Conservation (phyloP, 345 rosid genomes). For the Citrus maxima region DNA sequence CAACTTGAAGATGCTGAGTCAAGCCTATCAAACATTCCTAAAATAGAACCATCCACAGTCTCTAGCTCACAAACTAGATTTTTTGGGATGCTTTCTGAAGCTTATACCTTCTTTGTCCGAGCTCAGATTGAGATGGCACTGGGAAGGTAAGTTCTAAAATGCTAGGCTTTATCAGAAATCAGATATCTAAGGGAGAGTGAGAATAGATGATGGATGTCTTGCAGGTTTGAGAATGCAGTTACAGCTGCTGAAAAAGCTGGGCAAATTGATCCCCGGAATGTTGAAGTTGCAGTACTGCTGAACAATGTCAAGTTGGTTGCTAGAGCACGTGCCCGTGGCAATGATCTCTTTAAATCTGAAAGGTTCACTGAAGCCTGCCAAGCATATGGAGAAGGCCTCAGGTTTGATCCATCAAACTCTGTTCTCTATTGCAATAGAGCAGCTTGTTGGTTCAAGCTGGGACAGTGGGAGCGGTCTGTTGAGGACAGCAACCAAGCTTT, state of each 20-base stretch:
- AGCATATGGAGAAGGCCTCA: conserved; percentile 91
- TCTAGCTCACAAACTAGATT: conserved; percentile 46
- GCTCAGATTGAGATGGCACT: conserved; percentile 87
- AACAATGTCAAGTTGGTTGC: conserved; percentile 63
- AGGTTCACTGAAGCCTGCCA: conserved; percentile 92
- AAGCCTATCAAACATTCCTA: conserved; percentile 43
- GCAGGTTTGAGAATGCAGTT: conserved; percentile 96
- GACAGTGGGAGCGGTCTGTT: conserved; percentile 75
- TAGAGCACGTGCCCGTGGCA: conserved; percentile 80
- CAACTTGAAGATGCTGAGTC: conserved; percentile 78
- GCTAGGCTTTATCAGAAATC: conserved; percentile 5
- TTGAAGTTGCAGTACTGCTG: conserved; percentile 57
- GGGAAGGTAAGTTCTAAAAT: conserved; percentile 77
- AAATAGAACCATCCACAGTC: conserved; percentile 33
- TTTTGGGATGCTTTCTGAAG: conserved; percentile 82
- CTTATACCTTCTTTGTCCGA: conserved; percentile 61
- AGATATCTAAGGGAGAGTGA: conserved; percentile 22
- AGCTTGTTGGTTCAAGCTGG: conserved; percentile 89
- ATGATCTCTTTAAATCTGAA: conserved; percentile 91
- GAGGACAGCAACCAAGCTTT: conserved; percentile 83
- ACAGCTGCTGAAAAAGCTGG: conserved; percentile 76
- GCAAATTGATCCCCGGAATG: conserved; percentile 63
- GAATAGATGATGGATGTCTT: conserved; percentile 41
- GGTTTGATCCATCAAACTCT: conserved; percentile 76
- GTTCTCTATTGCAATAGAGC: conserved; percentile 81